Conservation (phyloP, 768 basidiomycete genomes). For the Rhizopogon sp. region DNA sequence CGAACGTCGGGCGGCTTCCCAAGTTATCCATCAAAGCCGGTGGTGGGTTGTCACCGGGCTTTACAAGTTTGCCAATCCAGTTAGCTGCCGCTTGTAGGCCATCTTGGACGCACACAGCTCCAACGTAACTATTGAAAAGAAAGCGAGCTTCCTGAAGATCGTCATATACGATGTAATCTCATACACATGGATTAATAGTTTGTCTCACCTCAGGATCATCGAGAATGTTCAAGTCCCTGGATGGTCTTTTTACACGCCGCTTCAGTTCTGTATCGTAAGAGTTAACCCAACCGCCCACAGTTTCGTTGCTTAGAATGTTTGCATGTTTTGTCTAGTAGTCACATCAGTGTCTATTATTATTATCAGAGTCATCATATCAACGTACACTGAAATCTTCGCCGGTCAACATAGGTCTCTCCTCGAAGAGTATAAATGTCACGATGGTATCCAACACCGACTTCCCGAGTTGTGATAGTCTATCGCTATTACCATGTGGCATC, state of each 20-base stretch:
- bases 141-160: constrained; percentile 35
- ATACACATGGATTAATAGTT: not conserved
- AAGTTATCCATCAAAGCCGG: constrained; percentile 10
- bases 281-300: constrained; percentile 44
- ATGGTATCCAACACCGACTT: constrained; percentile 44
- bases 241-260: constrained; percentile 30
- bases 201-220: constrained; percentile 22
- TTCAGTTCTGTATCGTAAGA: constrained; percentile 48
- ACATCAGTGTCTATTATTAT: not conserved
- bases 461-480: constrained; percentile 58
- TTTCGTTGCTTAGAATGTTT: constrained; percentile 31
- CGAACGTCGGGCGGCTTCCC: constrained; percentile 5
- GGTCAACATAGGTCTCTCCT: constrained; percentile 36
- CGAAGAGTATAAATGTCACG: constrained; percentile 47
- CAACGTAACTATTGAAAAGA: constrained; percentile 60
- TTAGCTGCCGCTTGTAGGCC: constrained; percentile 43
- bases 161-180: not conserved
- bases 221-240: constrained; percentile 22
- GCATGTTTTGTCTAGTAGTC: not conserved
- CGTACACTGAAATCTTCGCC: constrained; percentile 42
- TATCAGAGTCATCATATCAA: not conserved
- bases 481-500: constrained; percentile 34
- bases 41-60: constrained; percentile 33
- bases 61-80: constrained; percentile 58
- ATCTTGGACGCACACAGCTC: constrained; percentile 55